These are phyloP conservation scores for Massariosphaeria phaeospora DNA, from an alignment of 495 filamentous ascomycete genomes.

Conservation along the genomic window DNA sequence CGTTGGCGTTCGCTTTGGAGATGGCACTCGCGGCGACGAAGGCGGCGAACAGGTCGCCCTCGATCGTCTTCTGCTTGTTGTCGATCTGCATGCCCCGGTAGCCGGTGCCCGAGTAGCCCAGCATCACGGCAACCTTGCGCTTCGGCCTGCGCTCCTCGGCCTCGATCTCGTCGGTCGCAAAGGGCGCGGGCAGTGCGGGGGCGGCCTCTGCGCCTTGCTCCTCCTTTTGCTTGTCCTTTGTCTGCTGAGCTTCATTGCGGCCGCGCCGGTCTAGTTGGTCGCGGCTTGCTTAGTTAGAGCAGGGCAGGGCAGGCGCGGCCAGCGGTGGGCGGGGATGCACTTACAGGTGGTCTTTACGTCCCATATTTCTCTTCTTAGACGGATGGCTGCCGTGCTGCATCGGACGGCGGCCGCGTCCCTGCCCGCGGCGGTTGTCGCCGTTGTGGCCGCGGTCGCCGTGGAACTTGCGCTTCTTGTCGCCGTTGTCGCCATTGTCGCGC, in stretches of 20 bases:
- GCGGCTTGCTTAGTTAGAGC: constrained; percentile 60
- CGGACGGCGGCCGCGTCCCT: constrained; percentile 18
- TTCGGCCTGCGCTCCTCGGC: constrained; percentile 82
- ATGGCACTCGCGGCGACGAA: constrained; percentile 87
- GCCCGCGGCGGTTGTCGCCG: not conserved
- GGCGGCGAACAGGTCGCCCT: constrained; percentile 91
- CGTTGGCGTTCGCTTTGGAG: constrained; percentile 90
- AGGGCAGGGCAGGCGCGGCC: not conserved
- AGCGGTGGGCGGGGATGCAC: constrained; percentile 21
- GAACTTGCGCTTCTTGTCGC: constrained; percentile 31
- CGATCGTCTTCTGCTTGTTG: constrained; percentile 74
- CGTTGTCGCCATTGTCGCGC: not conserved
- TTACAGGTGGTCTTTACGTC: constrained; percentile 62
- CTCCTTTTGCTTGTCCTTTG: constrained; percentile 56
- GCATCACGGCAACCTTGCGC: constrained; percentile 88
- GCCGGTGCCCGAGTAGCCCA: constrained; percentile 94
- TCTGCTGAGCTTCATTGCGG: constrained; percentile 52
- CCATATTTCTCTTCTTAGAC: constrained; percentile 61
- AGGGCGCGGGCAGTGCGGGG: constrained; percentile 53
- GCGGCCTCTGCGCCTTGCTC: constrained; percentile 27
- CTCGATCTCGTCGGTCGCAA: constrained; percentile 73
- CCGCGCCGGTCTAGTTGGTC: constrained; percentile 59
- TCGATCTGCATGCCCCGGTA: constrained; percentile 90
- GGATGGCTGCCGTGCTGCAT: constrained; percentile 36
- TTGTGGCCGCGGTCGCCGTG: constrained; percentile 16